Evolutionary conservation across 768 basidiomycete species (phyloP).

Genomic region (Rhodotorula diobovata): DNA sequence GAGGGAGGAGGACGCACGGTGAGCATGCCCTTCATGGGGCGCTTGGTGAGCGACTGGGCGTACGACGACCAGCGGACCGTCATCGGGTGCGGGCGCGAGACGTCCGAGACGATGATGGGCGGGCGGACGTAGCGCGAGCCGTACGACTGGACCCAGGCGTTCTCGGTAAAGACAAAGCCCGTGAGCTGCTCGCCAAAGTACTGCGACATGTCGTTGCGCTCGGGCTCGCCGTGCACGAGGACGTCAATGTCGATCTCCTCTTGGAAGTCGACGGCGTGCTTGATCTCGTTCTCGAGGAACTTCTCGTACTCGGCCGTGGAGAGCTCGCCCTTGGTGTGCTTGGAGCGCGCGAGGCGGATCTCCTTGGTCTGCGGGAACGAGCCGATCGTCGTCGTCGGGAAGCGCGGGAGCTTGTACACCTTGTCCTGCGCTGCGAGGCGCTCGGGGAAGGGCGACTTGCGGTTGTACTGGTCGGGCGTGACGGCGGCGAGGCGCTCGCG

Average conservation of each 20-base stretch:
- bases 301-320: conserved; percentile 82
- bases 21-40: conserved; percentile 99
- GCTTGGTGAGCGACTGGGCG: conserved; percentile 85
- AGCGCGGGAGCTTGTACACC: conserved; percentile 84
- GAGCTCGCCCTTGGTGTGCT: conserved; percentile 85
- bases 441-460: conserved; percentile 79
- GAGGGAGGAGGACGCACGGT: conserved; percentile 64
- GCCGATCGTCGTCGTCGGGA: conserved; percentile 53
- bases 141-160: conserved; percentile 99
- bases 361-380: conserved; percentile 85
- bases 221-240: conserved; percentile 88
- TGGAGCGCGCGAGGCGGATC: conserved; percentile 94
- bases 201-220: conserved; percentile 99
- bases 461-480: conserved; percentile 75
- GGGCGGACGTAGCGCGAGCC: conserved; percentile 98
- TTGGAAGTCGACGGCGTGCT: conserved; percentile 90
- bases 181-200: conserved; percentile 96
- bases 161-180: conserved; percentile 97
- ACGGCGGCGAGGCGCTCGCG: conserved; percentile 92
- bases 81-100: conserved; percentile 85
- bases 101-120: conserved; percentile 95
- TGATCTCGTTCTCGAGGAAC: conserved; percentile 97
- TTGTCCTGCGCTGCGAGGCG: conserved; percentile 85
- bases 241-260: conserved; percentile 93
- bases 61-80: conserved; percentile 96